Base-by-base conservation (phyloP, 1,284 basidiomycete species). In the Cerrena zonata region DNA sequence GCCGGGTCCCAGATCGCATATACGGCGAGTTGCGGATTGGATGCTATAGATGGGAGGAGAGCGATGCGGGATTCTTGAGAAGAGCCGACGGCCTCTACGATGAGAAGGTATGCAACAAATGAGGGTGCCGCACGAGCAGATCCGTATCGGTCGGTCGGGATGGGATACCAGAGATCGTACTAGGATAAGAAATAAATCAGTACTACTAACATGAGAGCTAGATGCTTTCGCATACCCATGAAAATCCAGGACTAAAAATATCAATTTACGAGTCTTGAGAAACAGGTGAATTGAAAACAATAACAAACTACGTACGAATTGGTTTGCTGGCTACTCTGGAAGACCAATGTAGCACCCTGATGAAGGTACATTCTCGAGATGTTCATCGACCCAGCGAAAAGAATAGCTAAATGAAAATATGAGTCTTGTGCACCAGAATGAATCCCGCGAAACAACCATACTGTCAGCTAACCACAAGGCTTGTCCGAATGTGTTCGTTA, bases 141-240 rank as follows among this genome's bases (percentile, higher is more conserved):
- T 23, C 67, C 67, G 51, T 63, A 69, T 12, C 67, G 64, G 21
- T 63, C 63, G 1, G 65, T 59, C 4, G 59, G 54, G 21, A 63
- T 52, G 3, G 69, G 69, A 55, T 69, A 69, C 65, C 68, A 69
- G 13, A 68, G 61, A 49, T 70, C 67, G 52, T 70, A 70, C 68
- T 66, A 43, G 51, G 22, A 41, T 48, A 15, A 48, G 45, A 43
- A 23, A 51, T 38, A 23, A 12, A 39, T 45, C 4, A 45, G 11
- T 30, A 23, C 15, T 25, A 37, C 36, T n/a, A 22, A 36, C 30
- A 48, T 15, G 22, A 34, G n/a, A n/a, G n/a, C n/a, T n/a, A n/a
- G n/a, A n/a, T n/a, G n/a, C n/a, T n/a, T 15, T 38, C 57, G 15
- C 30, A 15, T 55, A 61, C 66, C 66, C 66, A 68, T n/a, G 65